Evolutionary conservation across 1,139 yeast species (phyloP), one percentile per base, ranked within the genome.

Genomic region (Candida sanyaensis): DNA sequence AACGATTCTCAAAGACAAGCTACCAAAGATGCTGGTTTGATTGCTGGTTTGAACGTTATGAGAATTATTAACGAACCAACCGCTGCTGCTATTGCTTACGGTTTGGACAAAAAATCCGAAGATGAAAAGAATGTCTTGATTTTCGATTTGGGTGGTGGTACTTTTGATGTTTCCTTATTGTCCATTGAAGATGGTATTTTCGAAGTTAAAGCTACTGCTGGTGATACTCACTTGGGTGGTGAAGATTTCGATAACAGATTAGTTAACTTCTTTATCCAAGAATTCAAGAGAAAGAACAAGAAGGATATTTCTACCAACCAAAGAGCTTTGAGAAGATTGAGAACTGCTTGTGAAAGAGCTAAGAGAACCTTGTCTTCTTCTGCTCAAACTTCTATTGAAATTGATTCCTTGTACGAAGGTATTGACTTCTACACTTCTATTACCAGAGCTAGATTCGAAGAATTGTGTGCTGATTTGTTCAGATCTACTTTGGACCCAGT

Each of bases 281-380:
- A 91, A 73, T 92, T 92, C 92, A 86, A 90, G 84, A 88, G 91
- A 86, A 92, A 92, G 86, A 86, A 93, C 73, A 91, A 92, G 81
- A 80, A 81, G 76, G 98, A 92, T 74, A 85, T 92, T 71, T 84
- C 96, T 59, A 74, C 77, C 63, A 95, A 91, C 77, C 87, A 93
- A 69, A 87, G 97, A 83, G 97, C 97, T 70, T 82, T 92, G 70
- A 88, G 97, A 80, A 90, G 97, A 84, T 83, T 92, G 75, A 88
- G 97, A 86, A 91, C 97, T 64, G 97, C 97, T 65, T 92, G 97
- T 80, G 98, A 92, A 82, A 89, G 97, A 80, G 98, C 98, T 61
- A 92, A 92, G 95, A 88, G 98, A 83, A 90, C 97, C 61, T 85
- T 92, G 68, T 92, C 97, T 52, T 90, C 97, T 59, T 92, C 92